Base-by-base conservation (phyloP, 192 early-diverging fungal genomes). In the Cladochytrium replicatum region DNA sequence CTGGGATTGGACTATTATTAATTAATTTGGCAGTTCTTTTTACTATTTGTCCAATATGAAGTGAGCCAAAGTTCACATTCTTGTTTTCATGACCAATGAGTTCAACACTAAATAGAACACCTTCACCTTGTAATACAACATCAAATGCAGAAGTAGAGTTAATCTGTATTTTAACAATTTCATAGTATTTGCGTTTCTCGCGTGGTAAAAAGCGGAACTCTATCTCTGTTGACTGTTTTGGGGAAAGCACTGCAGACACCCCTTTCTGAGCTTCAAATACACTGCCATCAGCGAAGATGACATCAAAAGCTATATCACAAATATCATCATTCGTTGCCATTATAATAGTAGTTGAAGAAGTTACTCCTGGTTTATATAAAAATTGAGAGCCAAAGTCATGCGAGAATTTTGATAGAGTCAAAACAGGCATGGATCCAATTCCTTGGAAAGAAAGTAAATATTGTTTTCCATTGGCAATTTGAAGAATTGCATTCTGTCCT, bases 321-420 rank as follows among this genome's bases (percentile, higher is more conserved):
- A 68, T 30, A 46, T 80, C 76, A 7, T 77, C 60, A 45, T 78
- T 78, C 29, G 59, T 69, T 17, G 77, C 56, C 40, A 65, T 34
- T 2, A 78, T 19, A 25, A 38, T 61, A 8, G 61, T 48, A 5
- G 60, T 32, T 2, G 61, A 31, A 2, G 70, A 45, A 19, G 39
- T 48, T 54, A 74, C 58, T 9, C 72, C 71, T n/a, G 64, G 24
- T 15, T 48, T 52, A 49, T 58, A 57, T 4, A 79, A 23, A 47
- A 77, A 78, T 13, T 74, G 61, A 9, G 71, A 54, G 11, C 77
- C 77, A 54, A 79, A 78, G 38, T 79, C 60, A 46, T 56, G 54
- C 15, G 37, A 15, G 6, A 29, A 32, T 28, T 68, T 53, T 13
- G 60, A 66, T 5, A 75, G 39, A 30, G 53, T 62, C 6, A 79